phyloP scores from a whole-genome alignment of 2,329 filamentous ascomycete genomes.

The Arthrocladium fulminans region DNA sequence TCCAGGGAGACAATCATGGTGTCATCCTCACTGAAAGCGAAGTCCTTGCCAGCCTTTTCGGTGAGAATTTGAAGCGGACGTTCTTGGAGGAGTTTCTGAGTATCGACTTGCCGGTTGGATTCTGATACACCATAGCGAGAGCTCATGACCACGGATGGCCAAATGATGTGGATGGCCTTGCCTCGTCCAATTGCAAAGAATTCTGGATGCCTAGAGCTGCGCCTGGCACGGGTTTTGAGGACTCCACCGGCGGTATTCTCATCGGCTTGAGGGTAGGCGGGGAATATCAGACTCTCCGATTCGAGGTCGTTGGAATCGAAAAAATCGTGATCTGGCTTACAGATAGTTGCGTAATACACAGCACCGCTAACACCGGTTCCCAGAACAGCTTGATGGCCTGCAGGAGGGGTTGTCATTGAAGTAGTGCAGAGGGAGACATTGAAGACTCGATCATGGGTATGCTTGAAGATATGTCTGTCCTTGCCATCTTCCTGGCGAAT shows the following conservation, averaged over 20 bases:
- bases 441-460: constrained; percentile 88
- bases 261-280: constrained; percentile 74
- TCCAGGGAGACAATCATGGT: constrained; percentile 89
- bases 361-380: constrained; percentile 90
- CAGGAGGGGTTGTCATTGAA: constrained; percentile 42
- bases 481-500: constrained; percentile 90
- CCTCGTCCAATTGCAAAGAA: constrained; percentile 93
- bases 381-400: constrained; percentile 70
- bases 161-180: constrained; percentile 88
- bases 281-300: constrained; percentile 78
- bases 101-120: constrained; percentile 60
- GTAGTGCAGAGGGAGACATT: constrained; percentile 77
- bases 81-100: constrained; percentile 76
- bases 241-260: constrained; percentile 86
- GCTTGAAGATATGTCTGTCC: constrained; percentile 84
- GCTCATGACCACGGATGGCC: constrained; percentile 48
- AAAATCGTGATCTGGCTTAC: constrained; percentile 66
- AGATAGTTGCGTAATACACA: constrained; percentile 89
- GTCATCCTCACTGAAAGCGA: constrained; percentile 95
- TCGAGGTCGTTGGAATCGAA: constrained; percentile 72
- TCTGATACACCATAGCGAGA: constrained; percentile 42
- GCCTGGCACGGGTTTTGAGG: constrained; percentile 88
- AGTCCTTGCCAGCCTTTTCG: constrained; percentile 96
- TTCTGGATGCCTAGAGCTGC: constrained; percentile 79
- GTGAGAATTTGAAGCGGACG: constrained; percentile 89